Conservation (phyloP, 2,329 filamentous ascomycete species). For the Colletotrichum neosansevieriae region DNA sequence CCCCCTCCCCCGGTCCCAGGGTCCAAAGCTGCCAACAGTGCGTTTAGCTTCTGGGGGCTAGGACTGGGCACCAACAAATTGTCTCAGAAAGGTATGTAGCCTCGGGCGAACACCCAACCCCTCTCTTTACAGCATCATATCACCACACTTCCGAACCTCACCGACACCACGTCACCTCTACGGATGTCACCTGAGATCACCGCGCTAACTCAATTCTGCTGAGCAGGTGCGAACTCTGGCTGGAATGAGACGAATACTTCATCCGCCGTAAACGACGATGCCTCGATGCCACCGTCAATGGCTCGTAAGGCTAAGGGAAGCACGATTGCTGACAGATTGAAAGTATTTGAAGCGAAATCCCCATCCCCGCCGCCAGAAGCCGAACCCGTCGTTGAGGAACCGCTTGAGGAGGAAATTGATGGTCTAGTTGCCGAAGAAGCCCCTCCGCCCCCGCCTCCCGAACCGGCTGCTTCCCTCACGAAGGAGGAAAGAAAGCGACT, state of each 20-base stretch:
- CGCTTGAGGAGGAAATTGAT: slow-evolving; percentile 22
- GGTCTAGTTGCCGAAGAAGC: slow-evolving; percentile 50
- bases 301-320: slow-evolving; percentile 62
- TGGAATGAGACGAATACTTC: slow-evolving; percentile 56
- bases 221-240: slow-evolving; percentile 56
- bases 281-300: slow-evolving; percentile 54
- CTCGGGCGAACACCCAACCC: slow-evolving; percentile 43
- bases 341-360: slow-evolving; percentile 62
- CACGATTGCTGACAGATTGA: slow-evolving; percentile 69
- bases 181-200: slow-evolving; percentile 56
- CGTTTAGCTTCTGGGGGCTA: slow-evolving; percentile 70
- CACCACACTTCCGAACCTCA: slow-evolving; percentile 37
- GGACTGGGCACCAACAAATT: slow-evolving; percentile 60
- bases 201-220: slow-evolving; percentile 63
- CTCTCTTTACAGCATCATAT: slow-evolving; percentile 26
- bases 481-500: slow-evolving; percentile 56
- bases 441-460: slow-evolving; percentile 55
- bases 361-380: slow-evolving; percentile 49
- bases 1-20: slow-evolving; percentile 21
- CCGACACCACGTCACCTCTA: slow-evolving; percentile 13
- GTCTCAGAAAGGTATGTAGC: slow-evolving; percentile 55
- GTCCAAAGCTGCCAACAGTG: slow-evolving; percentile 51
- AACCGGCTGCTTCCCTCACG: slow-evolving; percentile 33
- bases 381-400: slow-evolving; percentile 39
- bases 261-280: slow-evolving; percentile 50